Evolutionary conservation across 352 stramenopile genomes (phyloP).

Genomic region (Phytopythium boreale): DNA sequence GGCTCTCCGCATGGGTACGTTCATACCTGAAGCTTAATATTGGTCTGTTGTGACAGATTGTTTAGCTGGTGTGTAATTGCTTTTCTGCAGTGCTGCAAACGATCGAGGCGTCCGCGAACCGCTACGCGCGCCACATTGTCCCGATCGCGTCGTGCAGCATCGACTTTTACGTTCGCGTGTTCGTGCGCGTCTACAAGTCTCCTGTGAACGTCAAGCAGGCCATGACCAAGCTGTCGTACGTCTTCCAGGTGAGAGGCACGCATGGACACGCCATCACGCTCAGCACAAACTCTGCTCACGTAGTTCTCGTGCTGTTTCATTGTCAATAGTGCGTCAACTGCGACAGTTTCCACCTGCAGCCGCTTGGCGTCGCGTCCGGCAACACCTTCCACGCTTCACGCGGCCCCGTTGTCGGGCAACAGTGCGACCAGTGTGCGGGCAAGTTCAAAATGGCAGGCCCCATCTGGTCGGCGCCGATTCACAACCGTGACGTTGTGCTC

Average conservation of each 20-base stretch:
- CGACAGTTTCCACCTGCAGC: conserved; percentile 97
- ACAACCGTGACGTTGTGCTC: conserved; percentile 90
- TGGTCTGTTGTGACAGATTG: too few species aligned
- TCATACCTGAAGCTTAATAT: too few species aligned
- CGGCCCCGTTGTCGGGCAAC: conserved; percentile 58
- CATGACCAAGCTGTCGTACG: conserved; percentile 89
- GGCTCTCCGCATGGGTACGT: conserved; percentile 77
- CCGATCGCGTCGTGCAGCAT: conserved; percentile 98
- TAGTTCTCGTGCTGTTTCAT: neutral
- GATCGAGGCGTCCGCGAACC: conserved; percentile 93
- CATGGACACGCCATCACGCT: neutral
- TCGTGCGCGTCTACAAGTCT: conserved; percentile 98
- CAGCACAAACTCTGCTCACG: neutral
- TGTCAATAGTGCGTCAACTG: conserved; percentile 91
- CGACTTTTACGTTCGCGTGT: conserved; percentile 99
- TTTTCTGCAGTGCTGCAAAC: conserved; percentile 90
- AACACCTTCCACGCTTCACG: conserved; percentile 86
- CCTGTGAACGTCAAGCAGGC: conserved; percentile 93
- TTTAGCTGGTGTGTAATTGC: neutral
- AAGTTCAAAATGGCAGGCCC: conserved; percentile 94
- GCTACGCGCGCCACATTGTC: conserved; percentile 96
- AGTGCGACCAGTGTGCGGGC: conserved; percentile 79
- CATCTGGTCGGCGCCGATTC: conserved; percentile 96
- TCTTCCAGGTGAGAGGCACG: conserved; percentile 44
- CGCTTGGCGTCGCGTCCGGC: conserved; percentile 84